Evolutionary conservation across 495 filamentous ascomycete species (phyloP).

Genomic region (Aspergillus asperescens): DNA sequence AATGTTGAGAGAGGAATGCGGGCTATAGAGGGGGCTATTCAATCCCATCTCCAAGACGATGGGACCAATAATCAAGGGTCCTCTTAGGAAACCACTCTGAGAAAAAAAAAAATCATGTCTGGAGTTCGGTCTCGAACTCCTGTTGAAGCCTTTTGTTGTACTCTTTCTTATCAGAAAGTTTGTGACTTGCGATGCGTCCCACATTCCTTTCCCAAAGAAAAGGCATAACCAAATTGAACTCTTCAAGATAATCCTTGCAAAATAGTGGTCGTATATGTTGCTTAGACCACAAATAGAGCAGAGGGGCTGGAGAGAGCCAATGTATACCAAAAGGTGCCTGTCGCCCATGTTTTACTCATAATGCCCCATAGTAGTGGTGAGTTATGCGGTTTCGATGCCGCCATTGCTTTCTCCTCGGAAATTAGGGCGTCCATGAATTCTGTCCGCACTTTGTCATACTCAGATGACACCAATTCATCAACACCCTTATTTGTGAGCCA

Average conservation of each 20-base stretch:
- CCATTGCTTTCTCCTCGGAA: slow-evolving; percentile 11
- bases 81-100: no score
- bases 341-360: slow-evolving; percentile 18
- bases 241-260: slow-evolving; percentile 15
- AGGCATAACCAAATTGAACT: slow-evolving; percentile 21
- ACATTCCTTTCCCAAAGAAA: slow-evolving; percentile 19
- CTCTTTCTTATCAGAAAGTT: slow-evolving; percentile 18
- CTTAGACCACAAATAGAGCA: slow-evolving; percentile 20
- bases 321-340: slow-evolving; percentile 22
- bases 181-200: slow-evolving; percentile 10
- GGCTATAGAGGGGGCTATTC: not conserved
- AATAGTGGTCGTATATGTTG: slow-evolving; percentile 14
- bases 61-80: not conserved
- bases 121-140: slow-evolving; percentile 20
- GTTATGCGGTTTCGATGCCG: no score
- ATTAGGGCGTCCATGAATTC: slow-evolving; percentile 18
- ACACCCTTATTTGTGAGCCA: slow-evolving; percentile 28
- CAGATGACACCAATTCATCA: slow-evolving; percentile 18
- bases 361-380: slow-evolving; percentile 14
- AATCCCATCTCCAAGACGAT: not conserved
- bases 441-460: slow-evolving; percentile 9
- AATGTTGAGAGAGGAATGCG: not conserved
- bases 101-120: no score
- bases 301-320: slow-evolving; percentile 22
- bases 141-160: slow-evolving; percentile 19